phyloP scores from a whole-genome alignment of 106 monocot genomes.

The Dioscorea alata region DNA sequence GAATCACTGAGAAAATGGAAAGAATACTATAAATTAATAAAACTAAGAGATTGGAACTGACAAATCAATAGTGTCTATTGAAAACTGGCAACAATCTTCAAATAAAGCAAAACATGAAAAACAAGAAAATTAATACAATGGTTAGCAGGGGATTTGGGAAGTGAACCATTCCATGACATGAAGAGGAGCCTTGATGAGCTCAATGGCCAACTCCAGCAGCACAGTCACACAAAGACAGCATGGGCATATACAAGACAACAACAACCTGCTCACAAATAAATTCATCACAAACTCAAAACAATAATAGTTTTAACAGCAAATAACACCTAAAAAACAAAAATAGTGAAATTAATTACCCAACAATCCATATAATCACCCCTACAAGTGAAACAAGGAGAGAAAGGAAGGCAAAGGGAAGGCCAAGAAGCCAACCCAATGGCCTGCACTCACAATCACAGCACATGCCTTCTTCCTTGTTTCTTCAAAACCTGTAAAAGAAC shows the following conservation, averaged over 20 bases:
- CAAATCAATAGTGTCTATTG: too few relatives aligned
- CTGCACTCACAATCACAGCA: slow-evolving; percentile 68
- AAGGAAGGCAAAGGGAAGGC: slow-evolving; percentile 94
- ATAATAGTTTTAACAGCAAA: background rate
- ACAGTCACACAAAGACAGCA: slow-evolving; percentile 96
- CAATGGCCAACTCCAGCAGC: slow-evolving; percentile 80
- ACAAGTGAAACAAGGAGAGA: slow-evolving; percentile 60
- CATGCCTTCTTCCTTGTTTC: slow-evolving; percentile 9
- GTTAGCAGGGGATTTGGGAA: slow-evolving; percentile 46
- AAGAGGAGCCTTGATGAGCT: slow-evolving; percentile 89
- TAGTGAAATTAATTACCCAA: slow-evolving; percentile 14
- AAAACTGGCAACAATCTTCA: too few relatives aligned
- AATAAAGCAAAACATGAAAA: too few relatives aligned
- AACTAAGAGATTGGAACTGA: too few relatives aligned
- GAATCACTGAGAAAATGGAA: too few relatives aligned
- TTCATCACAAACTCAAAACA: background rate
- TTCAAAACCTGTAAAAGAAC: background rate
- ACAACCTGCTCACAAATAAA: slow-evolving; percentile 31
- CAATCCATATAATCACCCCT: slow-evolving; percentile 50
- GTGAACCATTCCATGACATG: slow-evolving; percentile 98
- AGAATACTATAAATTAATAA: too few relatives aligned
- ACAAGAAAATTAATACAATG: background rate
- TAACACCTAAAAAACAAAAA: background rate
- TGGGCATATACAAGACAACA: slow-evolving; percentile 90
- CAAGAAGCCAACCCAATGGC: slow-evolving; percentile 89